phyloP scores from a whole-genome alignment of 2,329 filamentous ascomycete genomes.

The Microdochium trichocladiopsis region DNA sequence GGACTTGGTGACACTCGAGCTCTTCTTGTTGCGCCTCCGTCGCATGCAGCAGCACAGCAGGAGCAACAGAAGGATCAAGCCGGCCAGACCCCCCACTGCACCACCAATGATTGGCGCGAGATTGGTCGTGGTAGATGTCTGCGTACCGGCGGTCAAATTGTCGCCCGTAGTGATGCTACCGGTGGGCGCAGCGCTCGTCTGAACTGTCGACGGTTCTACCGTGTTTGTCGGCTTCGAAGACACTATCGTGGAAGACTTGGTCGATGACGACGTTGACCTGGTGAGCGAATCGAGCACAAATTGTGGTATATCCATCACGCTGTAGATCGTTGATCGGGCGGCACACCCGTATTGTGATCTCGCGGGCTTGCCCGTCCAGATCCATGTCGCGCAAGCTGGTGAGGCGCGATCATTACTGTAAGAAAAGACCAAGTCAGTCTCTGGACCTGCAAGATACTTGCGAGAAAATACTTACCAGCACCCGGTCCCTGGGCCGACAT shows the following conservation, averaged over 20 bases:
- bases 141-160: background rate
- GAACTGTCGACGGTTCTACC: background rate
- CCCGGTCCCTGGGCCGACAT: constrained; percentile 18
- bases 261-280: constrained; percentile 4
- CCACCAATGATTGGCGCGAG: background rate
- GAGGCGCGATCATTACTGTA: constrained; percentile 7
- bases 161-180: background rate
- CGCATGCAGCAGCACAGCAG: constrained; percentile 3
- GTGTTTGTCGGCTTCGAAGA: background rate
- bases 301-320: constrained; percentile 26
- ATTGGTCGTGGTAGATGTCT: background rate
- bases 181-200: background rate
- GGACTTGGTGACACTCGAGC: background rate
- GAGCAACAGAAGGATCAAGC: background rate
- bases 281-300: constrained; percentile 21
- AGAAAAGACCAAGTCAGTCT: background rate
- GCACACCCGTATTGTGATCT: constrained; percentile 29
- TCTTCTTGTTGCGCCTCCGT: constrained; percentile 1
- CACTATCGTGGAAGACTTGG: background rate
- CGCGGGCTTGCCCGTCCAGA: constrained; percentile 25
- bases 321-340: constrained; percentile 14
- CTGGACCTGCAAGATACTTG: background rate
- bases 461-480: constrained; percentile 24
- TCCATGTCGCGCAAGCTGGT: constrained; percentile 26
- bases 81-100: background rate